A percentile compares a stretch with the other conserved stretches of the same genome.
These are phyloP conservation scores for Vigna mungo DNA, from an alignment of 306 rosid species.

Conservation along the genomic window DNA sequence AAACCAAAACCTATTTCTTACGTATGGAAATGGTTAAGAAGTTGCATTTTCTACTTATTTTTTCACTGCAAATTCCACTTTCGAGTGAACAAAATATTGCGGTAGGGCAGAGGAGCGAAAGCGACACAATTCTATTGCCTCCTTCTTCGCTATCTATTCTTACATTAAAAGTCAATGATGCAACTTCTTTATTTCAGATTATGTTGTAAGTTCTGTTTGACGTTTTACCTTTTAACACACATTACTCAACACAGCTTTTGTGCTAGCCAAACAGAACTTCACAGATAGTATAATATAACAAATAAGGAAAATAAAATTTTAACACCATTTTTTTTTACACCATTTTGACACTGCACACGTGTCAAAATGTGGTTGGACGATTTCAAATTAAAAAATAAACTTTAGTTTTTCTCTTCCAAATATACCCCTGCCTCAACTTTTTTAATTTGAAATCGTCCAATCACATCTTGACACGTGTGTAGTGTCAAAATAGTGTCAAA, in stretches of 20 bases:
- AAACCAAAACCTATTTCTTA: background rate
- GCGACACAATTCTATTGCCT: slow-evolving; percentile 6
- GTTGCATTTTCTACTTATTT: background rate
- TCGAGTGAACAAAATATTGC: slow-evolving; percentile 12
- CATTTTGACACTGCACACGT: too few relatives aligned
- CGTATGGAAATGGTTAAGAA: slow-evolving; percentile 18
- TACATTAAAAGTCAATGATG: background rate
- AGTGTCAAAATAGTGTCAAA: too few relatives aligned
- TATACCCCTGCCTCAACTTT: too few relatives aligned
- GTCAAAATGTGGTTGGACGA: too few relatives aligned
- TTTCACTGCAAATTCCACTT: background rate
- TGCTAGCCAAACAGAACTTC: too few relatives aligned
- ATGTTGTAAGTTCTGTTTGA: background rate
- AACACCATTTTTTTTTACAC: too few relatives aligned
- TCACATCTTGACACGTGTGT: too few relatives aligned
- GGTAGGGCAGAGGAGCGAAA: slow-evolving; percentile 20
- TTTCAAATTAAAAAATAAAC: too few relatives aligned
- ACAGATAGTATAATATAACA: too few relatives aligned
- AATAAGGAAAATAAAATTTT: too few relatives aligned
- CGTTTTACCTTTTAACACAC: background rate
- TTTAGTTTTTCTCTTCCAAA: too few relatives aligned
- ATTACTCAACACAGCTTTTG: background rate
- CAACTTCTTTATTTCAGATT: background rate
- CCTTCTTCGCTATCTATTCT: background rate
- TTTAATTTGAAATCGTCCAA: too few relatives aligned